phyloP scores from a whole-genome alignment of 768 basidiomycete species.

The Lepiota subincarnata region DNA sequence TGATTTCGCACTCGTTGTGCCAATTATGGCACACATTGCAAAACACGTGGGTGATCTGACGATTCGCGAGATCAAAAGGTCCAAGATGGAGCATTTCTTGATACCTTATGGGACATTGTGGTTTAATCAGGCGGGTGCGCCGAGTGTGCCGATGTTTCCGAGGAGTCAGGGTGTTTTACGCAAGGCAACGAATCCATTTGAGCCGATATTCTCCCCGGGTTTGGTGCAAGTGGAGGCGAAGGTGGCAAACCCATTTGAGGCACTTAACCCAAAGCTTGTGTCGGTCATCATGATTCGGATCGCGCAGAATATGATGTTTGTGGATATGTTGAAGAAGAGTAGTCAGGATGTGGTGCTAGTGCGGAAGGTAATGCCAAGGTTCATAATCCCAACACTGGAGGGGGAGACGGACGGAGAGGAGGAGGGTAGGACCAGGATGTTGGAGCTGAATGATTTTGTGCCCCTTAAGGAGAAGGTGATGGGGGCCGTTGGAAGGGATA shows the following conservation, averaged over 20 bases:
- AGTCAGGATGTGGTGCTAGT: constrained; percentile 65
- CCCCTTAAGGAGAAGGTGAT: constrained; percentile 31
- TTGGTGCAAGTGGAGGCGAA: constrained; percentile 25
- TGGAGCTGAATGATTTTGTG: constrained; percentile 43
- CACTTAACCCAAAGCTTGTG: constrained; percentile 39
- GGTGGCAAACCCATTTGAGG: constrained; percentile 33
- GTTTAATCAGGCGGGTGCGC: constrained; percentile 52
- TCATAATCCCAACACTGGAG: constrained; percentile 51
- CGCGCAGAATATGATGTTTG: constrained; percentile 67
- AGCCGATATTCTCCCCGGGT: constrained; percentile 56
- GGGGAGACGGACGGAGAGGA: constrained; percentile 16
- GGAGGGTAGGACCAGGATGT: constrained; percentile 16
- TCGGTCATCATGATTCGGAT: constrained; percentile 61
- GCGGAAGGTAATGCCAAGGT: constrained; percentile 58
- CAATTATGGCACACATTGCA: constrained; percentile 55
- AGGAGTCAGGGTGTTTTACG: constrained; percentile 21
- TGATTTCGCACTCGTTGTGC: constrained; percentile 51
- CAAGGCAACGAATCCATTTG: constrained; percentile 27
- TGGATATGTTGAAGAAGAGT: constrained; percentile 59
- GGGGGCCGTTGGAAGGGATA: constrained; percentile 2
- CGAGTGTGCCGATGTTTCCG: constrained; percentile 61
- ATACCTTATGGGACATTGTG: constrained; percentile 70
- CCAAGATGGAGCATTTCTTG: constrained; percentile 65
- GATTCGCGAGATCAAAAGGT: constrained; percentile 65
- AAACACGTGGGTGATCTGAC: constrained; percentile 70